These are phyloP conservation scores for Aphanomyces astaci DNA, from an alignment of 352 stramenopile genomes.

Conservation along the genomic window DNA sequence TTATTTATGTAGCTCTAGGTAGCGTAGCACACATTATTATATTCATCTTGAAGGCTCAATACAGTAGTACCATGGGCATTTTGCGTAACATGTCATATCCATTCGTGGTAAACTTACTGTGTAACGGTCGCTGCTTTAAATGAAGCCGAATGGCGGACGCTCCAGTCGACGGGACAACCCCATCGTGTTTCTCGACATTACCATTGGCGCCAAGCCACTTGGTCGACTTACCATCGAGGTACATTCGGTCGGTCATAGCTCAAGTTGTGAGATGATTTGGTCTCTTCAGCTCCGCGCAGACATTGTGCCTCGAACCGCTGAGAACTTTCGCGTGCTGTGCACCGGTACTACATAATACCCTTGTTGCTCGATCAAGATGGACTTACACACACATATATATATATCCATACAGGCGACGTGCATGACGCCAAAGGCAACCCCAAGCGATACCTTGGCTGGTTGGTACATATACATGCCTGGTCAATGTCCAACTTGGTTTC, in stretches of 20 bases:
- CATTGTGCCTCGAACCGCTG: slow-evolving; percentile 89
- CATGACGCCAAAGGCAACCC: slow-evolving; percentile 25
- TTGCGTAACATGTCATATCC: no score
- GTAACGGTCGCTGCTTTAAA: no score
- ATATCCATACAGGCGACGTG: slow-evolving; percentile 62
- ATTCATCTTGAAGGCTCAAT: no score
- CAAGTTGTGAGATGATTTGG: neutral
- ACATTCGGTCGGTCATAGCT: neutral
- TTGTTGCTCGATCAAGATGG: slow-evolving; percentile 32
- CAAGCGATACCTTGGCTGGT: slow-evolving; percentile 12
- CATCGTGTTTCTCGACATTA: slow-evolving; percentile 94
- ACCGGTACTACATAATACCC: slow-evolving; percentile 80
- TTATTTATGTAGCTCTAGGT: no score
- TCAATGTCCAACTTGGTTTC: neutral
- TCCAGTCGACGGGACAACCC: slow-evolving; percentile 43
- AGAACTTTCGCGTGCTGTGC: slow-evolving; percentile 96
- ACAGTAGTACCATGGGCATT: no score
- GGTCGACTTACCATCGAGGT: slow-evolving; percentile 91
- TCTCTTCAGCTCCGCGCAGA: slow-evolving; percentile 87
- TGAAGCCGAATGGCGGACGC: no score
- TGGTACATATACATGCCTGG: no score
- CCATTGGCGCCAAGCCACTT: slow-evolving; percentile 74
- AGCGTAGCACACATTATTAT: no score
- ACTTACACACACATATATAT: no score
- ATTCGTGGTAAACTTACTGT: no score